A percentile compares a stretch with the other conserved stretches of the same genome.
Conservation (phyloP, 2,329 filamentous ascomycete genomes). For the Trichoderma oligosporum region DNA sequence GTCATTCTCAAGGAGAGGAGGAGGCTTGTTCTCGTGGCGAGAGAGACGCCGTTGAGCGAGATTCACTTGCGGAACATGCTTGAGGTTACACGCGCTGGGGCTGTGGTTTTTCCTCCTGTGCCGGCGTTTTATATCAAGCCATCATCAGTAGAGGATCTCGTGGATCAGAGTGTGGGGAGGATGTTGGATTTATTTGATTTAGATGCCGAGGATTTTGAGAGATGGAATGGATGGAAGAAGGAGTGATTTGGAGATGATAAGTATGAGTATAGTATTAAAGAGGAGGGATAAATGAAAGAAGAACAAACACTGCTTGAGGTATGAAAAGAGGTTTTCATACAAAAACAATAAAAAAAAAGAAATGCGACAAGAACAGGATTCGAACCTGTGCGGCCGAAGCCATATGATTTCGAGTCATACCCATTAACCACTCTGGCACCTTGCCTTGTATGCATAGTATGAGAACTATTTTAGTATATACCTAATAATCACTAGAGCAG, state of each 20-base stretch:
- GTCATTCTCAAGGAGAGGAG: slow-evolving; percentile 45
- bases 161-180: slow-evolving; percentile 44
- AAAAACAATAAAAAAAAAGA: slow-evolving; percentile 13
- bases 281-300: not conserved
- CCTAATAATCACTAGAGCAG: not conserved
- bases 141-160: slow-evolving; percentile 38
- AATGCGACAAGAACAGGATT: slow-evolving; percentile 19
- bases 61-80: slow-evolving; percentile 48
- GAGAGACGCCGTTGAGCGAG: slow-evolving; percentile 46
- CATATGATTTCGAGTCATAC: slow-evolving; percentile 20
- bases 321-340: too few species aligned
- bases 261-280: not conserved
- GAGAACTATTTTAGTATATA: not conserved
- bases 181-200: slow-evolving; percentile 45
- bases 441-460: slow-evolving; percentile 4
- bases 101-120: slow-evolving; percentile 44
- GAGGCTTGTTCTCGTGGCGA: slow-evolving; percentile 38
- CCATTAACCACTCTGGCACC: slow-evolving; percentile 20
- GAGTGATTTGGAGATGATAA: not conserved
- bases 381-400: slow-evolving; percentile 20
- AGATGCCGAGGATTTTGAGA: slow-evolving; percentile 38
- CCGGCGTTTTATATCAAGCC: slow-evolving; percentile 44
- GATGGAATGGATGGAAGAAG: slow-evolving; percentile 33
- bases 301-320: too few species aligned
- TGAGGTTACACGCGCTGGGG: slow-evolving; percentile 36